Conservation (phyloP, 2,329 filamentous ascomycete species). For the Fusarium sp. region DNA sequence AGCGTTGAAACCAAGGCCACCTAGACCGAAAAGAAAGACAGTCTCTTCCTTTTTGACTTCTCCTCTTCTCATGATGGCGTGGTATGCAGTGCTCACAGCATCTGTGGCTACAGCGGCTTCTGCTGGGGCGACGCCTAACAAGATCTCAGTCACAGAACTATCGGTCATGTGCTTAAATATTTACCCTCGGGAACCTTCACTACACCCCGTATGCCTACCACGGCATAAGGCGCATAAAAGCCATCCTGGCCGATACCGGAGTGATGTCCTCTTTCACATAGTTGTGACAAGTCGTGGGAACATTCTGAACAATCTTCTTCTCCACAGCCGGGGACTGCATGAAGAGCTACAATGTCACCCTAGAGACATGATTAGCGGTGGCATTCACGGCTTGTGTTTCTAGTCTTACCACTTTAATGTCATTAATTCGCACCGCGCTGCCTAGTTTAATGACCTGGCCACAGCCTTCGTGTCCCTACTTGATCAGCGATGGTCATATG, state of each 20-base stretch:
- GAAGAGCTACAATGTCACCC: conserved; percentile 40
- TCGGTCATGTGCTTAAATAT: background rate
- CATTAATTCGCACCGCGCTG: background rate
- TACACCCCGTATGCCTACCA: conserved; percentile 39
- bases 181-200: conserved; percentile 30
- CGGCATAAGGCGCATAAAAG: conserved; percentile 55
- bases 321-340: conserved; percentile 35
- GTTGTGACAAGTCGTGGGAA: conserved; percentile 52
- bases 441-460: conserved; percentile 31
- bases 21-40: conserved; percentile 33
- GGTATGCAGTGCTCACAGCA: conserved; percentile 37
- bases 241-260: conserved; percentile 59
- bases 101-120: conserved; percentile 39
- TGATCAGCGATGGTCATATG: background rate
- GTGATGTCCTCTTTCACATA: conserved; percentile 53
- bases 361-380: background rate
- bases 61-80: conserved; percentile 33
- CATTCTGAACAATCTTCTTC: conserved; percentile 49
- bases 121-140: conserved; percentile 28
- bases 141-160: background rate
- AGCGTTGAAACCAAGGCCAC: conserved; percentile 35
- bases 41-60: conserved; percentile 26
- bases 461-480: conserved; percentile 37
- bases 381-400: rapidly evolving
- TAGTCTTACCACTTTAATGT: conserved; percentile 21